Evolutionary conservation across 2,329 filamentous ascomycete genomes (phyloP).

Genomic region (Fusarium drepaniforme): DNA sequence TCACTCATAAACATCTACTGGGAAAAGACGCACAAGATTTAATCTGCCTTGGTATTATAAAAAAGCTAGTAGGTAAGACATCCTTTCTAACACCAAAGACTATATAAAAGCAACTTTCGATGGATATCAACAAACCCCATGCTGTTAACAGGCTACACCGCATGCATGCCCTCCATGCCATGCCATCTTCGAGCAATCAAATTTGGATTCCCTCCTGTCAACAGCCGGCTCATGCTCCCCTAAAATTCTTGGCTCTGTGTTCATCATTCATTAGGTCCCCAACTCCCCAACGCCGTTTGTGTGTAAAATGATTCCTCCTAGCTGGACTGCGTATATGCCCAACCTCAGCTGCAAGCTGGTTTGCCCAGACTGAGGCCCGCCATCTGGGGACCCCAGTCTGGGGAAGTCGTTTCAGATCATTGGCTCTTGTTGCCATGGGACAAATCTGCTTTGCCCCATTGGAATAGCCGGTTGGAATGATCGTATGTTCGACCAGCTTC

Average conservation of each 20-base stretch:
- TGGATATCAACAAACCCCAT: slow-evolving; percentile 37
- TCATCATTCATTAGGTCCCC: slow-evolving; percentile 42
- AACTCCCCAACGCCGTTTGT: slow-evolving; percentile 41
- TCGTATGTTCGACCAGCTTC: not conserved
- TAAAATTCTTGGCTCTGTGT: slow-evolving; percentile 15
- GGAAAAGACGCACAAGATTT: not conserved
- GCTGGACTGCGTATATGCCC: not conserved
- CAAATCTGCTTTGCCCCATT: not conserved
- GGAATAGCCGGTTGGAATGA: not conserved
- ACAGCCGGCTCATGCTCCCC: slow-evolving; percentile 10
- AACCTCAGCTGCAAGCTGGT: not conserved
- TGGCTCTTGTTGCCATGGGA: not conserved
- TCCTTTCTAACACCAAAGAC: slow-evolving; percentile 24
- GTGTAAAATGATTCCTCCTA: slow-evolving; percentile 15
- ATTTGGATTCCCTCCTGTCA: not conserved
- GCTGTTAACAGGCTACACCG: slow-evolving; percentile 20
- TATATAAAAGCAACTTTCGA: slow-evolving; percentile 32
- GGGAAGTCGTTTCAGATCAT: not conserved
- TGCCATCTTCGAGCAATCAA: slow-evolving; percentile 7
- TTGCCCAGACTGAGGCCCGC: not conserved
- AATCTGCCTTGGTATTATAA: slow-evolving; percentile 26
- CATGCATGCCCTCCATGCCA: not conserved
- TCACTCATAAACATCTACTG: not conserved
- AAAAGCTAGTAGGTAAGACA: slow-evolving; percentile 29
- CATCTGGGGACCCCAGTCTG: not conserved